A percentile compares a stretch with the other conserved stretches of the same genome.
Evolutionary conservation across 768 basidiomycete genomes (phyloP).

Genomic region (Pisolithus sp.): DNA sequence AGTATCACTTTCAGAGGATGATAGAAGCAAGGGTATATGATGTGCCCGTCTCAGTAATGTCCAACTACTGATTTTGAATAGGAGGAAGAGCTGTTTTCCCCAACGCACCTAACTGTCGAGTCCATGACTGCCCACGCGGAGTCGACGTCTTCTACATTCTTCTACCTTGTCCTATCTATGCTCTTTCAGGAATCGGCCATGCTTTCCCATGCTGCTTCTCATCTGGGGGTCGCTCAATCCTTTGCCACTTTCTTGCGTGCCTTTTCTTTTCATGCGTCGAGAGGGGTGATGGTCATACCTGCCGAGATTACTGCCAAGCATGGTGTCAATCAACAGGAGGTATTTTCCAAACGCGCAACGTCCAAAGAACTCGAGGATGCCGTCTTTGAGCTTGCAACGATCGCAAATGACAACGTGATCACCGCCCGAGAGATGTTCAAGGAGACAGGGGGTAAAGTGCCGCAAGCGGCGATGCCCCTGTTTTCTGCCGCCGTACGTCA

Average conservation of each 20-base stretch:
- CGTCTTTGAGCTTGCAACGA: slow-evolving; percentile 75
- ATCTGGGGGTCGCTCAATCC: slow-evolving; percentile 71
- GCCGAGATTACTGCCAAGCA: slow-evolving; percentile 77
- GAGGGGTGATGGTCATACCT: slow-evolving; percentile 69
- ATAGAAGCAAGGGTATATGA: slow-evolving; percentile 68
- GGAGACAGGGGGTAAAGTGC: slow-evolving; percentile 47
- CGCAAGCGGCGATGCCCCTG: slow-evolving; percentile 56
- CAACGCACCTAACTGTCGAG: slow-evolving; percentile 60
- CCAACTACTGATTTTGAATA: slow-evolving; percentile 26
- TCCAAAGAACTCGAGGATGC: slow-evolving; percentile 68
- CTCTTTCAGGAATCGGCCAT: slow-evolving; percentile 49
- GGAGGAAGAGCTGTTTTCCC: slow-evolving; percentile 62
- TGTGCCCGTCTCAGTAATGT: not conserved
- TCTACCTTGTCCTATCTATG: slow-evolving; percentile 71
- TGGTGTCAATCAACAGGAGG: slow-evolving; percentile 72
- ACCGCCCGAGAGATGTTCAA: slow-evolving; percentile 69
- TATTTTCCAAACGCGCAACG: slow-evolving; percentile 50
- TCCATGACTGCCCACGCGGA: slow-evolving; percentile 70
- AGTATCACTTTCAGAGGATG: slow-evolving; percentile 78
- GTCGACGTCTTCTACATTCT: slow-evolving; percentile 70
- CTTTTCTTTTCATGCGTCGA: slow-evolving; percentile 69
- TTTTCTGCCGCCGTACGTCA: slow-evolving; percentile 65
- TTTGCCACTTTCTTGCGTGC: slow-evolving; percentile 67
- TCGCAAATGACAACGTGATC: slow-evolving; percentile 73
- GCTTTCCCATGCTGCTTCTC: slow-evolving; percentile 73